Percentiles rank a stretch among this genome's conserved stretches.
Conservation (phyloP, 2,329 filamentous ascomycete species). For the Trichoderma pleuroti region DNA sequence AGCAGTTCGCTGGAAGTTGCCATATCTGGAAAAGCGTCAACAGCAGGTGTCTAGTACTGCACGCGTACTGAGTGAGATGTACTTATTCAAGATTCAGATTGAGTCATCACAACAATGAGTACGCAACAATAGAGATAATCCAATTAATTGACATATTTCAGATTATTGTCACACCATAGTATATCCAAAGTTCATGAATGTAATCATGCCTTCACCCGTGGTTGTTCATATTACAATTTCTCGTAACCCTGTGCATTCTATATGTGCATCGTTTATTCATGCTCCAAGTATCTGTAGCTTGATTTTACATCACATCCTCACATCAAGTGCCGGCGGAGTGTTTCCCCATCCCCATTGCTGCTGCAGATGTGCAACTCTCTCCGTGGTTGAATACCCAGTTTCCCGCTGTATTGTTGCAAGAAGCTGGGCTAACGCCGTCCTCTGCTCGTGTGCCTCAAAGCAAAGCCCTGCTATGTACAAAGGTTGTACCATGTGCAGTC, state of each 20-base stretch:
- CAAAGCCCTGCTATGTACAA: slow-evolving; percentile 20
- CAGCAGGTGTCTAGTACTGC: neutral
- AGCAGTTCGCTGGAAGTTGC: neutral
- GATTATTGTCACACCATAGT: neutral
- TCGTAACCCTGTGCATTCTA: neutral
- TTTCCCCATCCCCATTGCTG: slow-evolving; percentile 11
- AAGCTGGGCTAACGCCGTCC: slow-evolving; percentile 8
- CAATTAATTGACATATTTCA: neutral
- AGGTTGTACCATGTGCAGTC: slow-evolving; percentile 18
- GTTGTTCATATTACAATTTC: neutral
- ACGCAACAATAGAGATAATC: neutral
- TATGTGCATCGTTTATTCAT: neutral
- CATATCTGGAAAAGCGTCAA: neutral
- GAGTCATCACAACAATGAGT: neutral
- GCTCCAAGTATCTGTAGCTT: neutral
- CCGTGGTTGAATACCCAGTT: slow-evolving; percentile 16
- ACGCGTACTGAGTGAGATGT: neutral
- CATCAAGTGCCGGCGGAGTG: slow-evolving; percentile 1
- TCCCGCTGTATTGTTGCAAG: slow-evolving; percentile 12
- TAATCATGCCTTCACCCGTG: neutral
- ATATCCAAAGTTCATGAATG: neutral
- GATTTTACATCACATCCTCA: neutral
- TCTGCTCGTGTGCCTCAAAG: slow-evolving; percentile 18
- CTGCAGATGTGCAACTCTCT: slow-evolving; percentile 5
- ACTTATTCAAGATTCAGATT: neutral